Evolutionary conservation across 352 stramenopile genomes (phyloP).

Genomic region (Pythium dissimile): DNA sequence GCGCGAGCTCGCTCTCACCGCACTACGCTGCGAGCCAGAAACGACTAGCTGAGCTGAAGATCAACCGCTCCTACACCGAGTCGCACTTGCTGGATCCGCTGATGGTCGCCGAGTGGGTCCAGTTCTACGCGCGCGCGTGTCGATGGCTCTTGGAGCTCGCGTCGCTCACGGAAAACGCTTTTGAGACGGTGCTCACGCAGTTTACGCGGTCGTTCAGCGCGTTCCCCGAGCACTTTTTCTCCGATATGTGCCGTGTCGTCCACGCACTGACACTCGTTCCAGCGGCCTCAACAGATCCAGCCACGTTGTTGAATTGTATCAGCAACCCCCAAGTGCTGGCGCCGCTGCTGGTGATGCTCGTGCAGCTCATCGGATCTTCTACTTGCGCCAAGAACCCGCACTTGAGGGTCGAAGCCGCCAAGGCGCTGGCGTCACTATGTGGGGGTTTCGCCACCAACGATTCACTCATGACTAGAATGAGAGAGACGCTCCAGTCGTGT

Average conservation of each 20-base stretch:
- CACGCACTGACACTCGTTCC: slow-evolving; percentile 43
- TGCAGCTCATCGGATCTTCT: slow-evolving; percentile 48
- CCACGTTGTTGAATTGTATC: no score
- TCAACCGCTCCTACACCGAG: slow-evolving; percentile 39
- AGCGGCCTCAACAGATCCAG: no score
- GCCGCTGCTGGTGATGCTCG: slow-evolving; percentile 52
- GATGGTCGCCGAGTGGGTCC: slow-evolving; percentile 46
- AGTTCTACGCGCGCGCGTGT: slow-evolving; percentile 48
- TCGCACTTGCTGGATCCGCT: slow-evolving; percentile 43
- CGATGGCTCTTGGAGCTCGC: slow-evolving; percentile 44
- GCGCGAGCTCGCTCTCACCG: slow-evolving; percentile 7
- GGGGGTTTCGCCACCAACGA: slow-evolving; percentile 49
- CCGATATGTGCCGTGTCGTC: slow-evolving; percentile 57
- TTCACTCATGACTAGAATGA: slow-evolving; percentile 23
- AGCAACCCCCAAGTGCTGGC: no score
- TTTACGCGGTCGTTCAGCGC: slow-evolving; percentile 37
- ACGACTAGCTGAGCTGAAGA: slow-evolving; percentile 39
- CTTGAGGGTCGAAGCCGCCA: slow-evolving; percentile 54
- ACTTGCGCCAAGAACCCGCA: no score
- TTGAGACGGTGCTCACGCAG: slow-evolving; percentile 30
- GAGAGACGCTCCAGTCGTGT: no score
- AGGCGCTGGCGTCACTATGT: slow-evolving; percentile 40
- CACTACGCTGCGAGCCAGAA: slow-evolving; percentile 57
- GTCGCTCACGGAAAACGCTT: slow-evolving; percentile 38
- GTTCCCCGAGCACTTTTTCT: slow-evolving; percentile 69